Percentiles rank a stretch among this genome's conserved stretches.
phyloP scores from a whole-genome alignment of 768 basidiomycete genomes.

The Podaxis sp. region DNA sequence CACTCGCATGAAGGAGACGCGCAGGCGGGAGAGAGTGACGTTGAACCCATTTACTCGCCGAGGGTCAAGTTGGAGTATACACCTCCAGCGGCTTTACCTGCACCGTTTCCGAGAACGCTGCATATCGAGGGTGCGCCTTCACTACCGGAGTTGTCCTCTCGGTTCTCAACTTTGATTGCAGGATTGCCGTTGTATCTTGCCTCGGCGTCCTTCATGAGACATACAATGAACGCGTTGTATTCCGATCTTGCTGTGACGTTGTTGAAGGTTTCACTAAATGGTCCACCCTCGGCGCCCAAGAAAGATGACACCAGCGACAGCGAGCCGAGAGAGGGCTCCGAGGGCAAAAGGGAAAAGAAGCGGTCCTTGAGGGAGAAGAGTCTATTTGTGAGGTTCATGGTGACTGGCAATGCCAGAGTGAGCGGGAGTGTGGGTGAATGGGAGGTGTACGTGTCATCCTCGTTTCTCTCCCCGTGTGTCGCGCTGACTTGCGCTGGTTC shows the following conservation, averaged over 20 bases:
- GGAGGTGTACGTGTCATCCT: slow-evolving; percentile 58
- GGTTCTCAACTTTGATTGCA: slow-evolving; percentile 23
- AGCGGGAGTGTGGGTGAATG: slow-evolving; percentile 65
- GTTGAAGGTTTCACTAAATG: slow-evolving; percentile 44
- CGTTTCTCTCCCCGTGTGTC: not conserved
- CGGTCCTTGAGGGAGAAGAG: slow-evolving; percentile 53
- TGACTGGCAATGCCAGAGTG: slow-evolving; percentile 61
- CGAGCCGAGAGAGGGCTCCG: not conserved
- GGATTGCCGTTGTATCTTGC: slow-evolving; percentile 74
- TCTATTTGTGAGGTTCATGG: slow-evolving; percentile 52
- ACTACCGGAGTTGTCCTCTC: not conserved
- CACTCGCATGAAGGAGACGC: slow-evolving; percentile 27
- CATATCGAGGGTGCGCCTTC: slow-evolving; percentile 62
- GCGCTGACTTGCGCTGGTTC: not conserved
- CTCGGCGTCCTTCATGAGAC: slow-evolving; percentile 67
- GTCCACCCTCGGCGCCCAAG: slow-evolving; percentile 21
- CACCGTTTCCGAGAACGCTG: slow-evolving; percentile 69
- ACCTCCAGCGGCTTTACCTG: slow-evolving; percentile 62
- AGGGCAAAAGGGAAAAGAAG: slow-evolving; percentile 22
- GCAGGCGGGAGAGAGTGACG: slow-evolving; percentile 31
- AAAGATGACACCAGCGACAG: not conserved
- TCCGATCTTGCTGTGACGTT: slow-evolving; percentile 61
- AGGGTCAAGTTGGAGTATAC: slow-evolving; percentile 65
- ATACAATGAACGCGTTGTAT: slow-evolving; percentile 76
- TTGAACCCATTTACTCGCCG: slow-evolving; percentile 61